Evolutionary conservation across 1,284 basidiomycete species (phyloP).

Genomic region (Sanguinoderma infundibulare): DNA sequence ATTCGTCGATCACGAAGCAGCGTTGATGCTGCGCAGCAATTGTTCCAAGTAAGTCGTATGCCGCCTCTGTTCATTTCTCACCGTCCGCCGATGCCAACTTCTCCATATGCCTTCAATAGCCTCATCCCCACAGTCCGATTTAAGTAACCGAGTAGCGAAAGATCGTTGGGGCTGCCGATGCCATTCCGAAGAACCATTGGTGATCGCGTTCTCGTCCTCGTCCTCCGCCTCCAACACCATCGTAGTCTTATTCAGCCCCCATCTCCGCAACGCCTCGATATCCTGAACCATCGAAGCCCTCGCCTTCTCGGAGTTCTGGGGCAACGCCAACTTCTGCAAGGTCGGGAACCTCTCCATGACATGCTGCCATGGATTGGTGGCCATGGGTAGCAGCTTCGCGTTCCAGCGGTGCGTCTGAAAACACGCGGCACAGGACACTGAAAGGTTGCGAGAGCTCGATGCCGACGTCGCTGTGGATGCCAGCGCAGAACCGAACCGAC

Average conservation of each 20-base stretch:
- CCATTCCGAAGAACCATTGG: too few species aligned
- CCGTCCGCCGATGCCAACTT: too few species aligned
- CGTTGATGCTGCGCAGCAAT: too few species aligned
- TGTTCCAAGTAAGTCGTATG: too few species aligned
- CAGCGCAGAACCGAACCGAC: neutral
- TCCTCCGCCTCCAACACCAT: neutral
- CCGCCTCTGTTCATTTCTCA: too few species aligned
- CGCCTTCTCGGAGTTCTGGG: neutral
- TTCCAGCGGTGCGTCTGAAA: neutral
- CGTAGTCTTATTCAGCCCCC: neutral
- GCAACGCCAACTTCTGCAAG: neutral
- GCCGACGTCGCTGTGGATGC: neutral
- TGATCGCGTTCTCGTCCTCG: too few species aligned
- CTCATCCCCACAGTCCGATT: too few species aligned
- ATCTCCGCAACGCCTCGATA: neutral
- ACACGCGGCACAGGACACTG: neutral
- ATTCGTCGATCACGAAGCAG: too few species aligned
- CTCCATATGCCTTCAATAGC: too few species aligned
- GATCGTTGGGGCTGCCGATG: too few species aligned
- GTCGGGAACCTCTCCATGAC: neutral
- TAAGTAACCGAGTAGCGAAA: too few species aligned
- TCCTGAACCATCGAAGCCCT: neutral
- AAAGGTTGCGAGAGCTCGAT: neutral
- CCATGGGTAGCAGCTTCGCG: neutral
- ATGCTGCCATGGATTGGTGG: neutral